Conservation (phyloP, 1,284 basidiomycete species). For the Sanghuangporus baumii region DNA sequence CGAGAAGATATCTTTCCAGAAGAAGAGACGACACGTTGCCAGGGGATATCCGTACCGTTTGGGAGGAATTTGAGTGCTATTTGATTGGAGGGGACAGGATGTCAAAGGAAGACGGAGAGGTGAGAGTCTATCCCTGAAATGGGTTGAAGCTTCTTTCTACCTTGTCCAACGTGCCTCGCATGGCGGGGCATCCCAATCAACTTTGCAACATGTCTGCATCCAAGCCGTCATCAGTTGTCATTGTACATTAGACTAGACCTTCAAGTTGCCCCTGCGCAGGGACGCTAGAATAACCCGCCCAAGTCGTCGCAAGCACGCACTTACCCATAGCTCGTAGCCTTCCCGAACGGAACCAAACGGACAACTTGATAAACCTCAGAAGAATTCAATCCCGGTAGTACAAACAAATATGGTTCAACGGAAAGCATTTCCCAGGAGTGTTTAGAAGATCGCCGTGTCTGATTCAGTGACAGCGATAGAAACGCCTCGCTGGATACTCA, state of each 20-base stretch:
- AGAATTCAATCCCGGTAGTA: neutral
- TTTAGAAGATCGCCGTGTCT: neutral
- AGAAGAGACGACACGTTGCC: conserved; percentile 67
- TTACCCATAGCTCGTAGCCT: conserved; percentile 66
- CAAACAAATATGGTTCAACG: neutral
- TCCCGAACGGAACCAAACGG: conserved; percentile 54
- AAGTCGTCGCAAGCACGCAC: conserved; percentile 13
- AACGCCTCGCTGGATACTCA: conserved; percentile 26
- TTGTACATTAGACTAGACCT: neutral
- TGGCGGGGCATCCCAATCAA: conserved; percentile 78
- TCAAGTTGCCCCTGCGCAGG: neutral
- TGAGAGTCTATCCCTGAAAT: neutral
- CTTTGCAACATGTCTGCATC: conserved; percentile 76
- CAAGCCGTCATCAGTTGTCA: neutral
- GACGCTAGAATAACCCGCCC: neutral
- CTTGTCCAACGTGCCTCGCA: conserved; percentile 82
- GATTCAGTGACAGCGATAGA: neutral
- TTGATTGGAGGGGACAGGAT: neutral
- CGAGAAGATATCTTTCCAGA: conserved; percentile 74
- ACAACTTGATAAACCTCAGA: conserved; percentile 62
- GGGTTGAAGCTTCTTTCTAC: conserved; percentile 33
- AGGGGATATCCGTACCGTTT: conserved; percentile 60
- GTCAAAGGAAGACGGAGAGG: neutral
- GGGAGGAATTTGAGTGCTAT: conserved; percentile 66
- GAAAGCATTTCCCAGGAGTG: too few relatives aligned